Evolutionary conservation across 306 rosid species (phyloP).

Genomic region (Cucurbita maxima): DNA sequence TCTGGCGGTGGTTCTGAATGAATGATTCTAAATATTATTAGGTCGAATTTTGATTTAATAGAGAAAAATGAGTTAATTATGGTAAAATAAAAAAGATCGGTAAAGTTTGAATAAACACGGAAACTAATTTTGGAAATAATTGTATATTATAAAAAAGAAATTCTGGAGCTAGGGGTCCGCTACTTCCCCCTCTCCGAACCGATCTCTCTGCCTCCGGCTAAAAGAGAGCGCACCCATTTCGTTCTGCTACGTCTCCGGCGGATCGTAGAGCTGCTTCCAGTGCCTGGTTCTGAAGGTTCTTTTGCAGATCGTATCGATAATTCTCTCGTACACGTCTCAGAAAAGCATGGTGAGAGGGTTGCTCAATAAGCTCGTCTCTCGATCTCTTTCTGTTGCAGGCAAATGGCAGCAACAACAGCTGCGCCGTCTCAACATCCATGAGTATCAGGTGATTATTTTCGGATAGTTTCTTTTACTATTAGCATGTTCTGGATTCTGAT

Average conservation of each 20-base stretch:
- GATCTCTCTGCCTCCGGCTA: constrained; percentile 24
- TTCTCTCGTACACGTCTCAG: not conserved
- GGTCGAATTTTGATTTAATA: too few relatives aligned
- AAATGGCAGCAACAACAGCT: constrained; percentile 93
- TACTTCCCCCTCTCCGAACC: not conserved
- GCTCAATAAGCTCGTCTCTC: constrained; percentile 62
- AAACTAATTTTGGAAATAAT: too few relatives aligned
- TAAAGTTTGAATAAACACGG: too few relatives aligned
- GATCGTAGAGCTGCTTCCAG: not conserved
- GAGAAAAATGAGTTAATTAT: too few relatives aligned
- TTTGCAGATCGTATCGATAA: not conserved
- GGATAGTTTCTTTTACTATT: not conserved
- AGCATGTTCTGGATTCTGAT: not conserved
- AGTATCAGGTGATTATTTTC: constrained; percentile 55
- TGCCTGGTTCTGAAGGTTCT: constrained; percentile 5
- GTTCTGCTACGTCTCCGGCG: not conserved
- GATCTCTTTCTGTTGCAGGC: constrained; percentile 88
- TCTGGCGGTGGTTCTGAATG: too few relatives aligned
- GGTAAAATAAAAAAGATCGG: too few relatives aligned
- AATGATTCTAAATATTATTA: too few relatives aligned
- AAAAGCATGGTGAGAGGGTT: constrained; percentile 64
- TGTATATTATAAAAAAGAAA: not conserved
- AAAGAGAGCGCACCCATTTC: not conserved
- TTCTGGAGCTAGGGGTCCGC: constrained; percentile 26
- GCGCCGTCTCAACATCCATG: constrained; percentile 98